Conservation (phyloP, 805 yeast species). For the Metschnikowia reukaufii region DNA sequence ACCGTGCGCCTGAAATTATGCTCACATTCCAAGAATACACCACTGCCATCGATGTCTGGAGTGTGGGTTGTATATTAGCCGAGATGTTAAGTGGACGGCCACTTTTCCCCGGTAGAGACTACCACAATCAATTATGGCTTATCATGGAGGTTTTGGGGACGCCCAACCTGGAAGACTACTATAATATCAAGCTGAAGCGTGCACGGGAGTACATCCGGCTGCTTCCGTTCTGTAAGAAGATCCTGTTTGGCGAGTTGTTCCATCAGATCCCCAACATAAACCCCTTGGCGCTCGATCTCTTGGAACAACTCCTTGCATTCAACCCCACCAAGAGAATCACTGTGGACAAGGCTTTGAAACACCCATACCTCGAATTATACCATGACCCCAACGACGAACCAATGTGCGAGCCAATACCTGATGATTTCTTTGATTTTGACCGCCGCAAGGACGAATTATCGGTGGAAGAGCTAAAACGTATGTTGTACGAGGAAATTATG, state of each 20-base stretch:
- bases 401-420: slow-evolving; percentile 74
- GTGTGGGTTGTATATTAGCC: slow-evolving; percentile 93
- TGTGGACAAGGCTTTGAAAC: slow-evolving; percentile 73
- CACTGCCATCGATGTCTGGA: slow-evolving; percentile 95
- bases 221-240: slow-evolving; percentile 64
- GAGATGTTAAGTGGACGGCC: slow-evolving; percentile 87
- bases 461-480: slow-evolving; percentile 69
- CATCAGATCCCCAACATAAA: slow-evolving; percentile 28
- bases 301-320: slow-evolving; percentile 62
- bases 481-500: slow-evolving; percentile 83
- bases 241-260: slow-evolving; percentile 28
- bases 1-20: slow-evolving; percentile 97
- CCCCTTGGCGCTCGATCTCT: slow-evolving; percentile 55
- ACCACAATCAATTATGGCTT: slow-evolving; percentile 83
- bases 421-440: slow-evolving; percentile 89
- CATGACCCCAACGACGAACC: slow-evolving; percentile 97
- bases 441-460: slow-evolving; percentile 74
- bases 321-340: slow-evolving; percentile 73
- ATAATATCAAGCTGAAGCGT: slow-evolving; percentile 70
- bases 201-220: slow-evolving; percentile 87
- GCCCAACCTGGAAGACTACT: slow-evolving; percentile 76
- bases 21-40: slow-evolving; percentile 90
- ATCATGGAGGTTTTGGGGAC: slow-evolving; percentile 87
- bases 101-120: slow-evolving; percentile 90
- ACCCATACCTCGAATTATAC: slow-evolving; percentile 85